Base-by-base conservation (phyloP, 176 grass and related monocot genomes). In the Juncus inflexus region DNA sequence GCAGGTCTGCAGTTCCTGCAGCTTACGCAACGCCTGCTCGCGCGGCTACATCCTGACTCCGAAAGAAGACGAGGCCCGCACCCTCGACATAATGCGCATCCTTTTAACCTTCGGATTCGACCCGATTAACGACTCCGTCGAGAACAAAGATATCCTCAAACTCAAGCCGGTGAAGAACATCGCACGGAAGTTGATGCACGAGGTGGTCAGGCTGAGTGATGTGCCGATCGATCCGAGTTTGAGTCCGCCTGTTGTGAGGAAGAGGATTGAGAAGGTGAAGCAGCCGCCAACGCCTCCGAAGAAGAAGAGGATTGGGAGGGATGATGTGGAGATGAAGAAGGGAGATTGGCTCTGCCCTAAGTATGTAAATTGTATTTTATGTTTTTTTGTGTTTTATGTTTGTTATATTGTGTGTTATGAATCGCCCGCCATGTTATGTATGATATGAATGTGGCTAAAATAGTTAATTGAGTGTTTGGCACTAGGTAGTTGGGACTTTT, bases 271-370 rank as follows among this genome's bases (percentile, higher is more conserved):
- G 65, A 96, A 96, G 62, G 84, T 96, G 70, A 96, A 96, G 62
- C 91, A 96, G 65, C 74, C 79, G 3, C 84, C 87, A 65, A 84
- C 91, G 3, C 77, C 87, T 37, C 91, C 91, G 42, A 96, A 81
- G 64, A 96, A 80, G 77, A 96, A 69, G 75, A 80, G 91, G 83
- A 87, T 91, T n/a, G 91, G 91, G 9, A 84, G 91, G 69, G 91
- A 91, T 79, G 87, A 96, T 50, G 82, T 96, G 55, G 91, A 91
- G 50, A 96, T 96, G 87, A 96, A 96, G 82, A 96, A 91, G 86
- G 91, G 91, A 83, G 91, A 96, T 68, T 96, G 91, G 91, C 91
- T 96, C 49, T 96, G 91, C 65, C 74, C 87, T 78, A 96, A 96
- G 91, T 96, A 96, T 50, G 62, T 77, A 65, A 56, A 14, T 35